A percentile compares a stretch with the other conserved stretches of the same genome.
phyloP scores from a whole-genome alignment of 2,329 filamentous ascomycete species.

The Aspergillus versicolor region DNA sequence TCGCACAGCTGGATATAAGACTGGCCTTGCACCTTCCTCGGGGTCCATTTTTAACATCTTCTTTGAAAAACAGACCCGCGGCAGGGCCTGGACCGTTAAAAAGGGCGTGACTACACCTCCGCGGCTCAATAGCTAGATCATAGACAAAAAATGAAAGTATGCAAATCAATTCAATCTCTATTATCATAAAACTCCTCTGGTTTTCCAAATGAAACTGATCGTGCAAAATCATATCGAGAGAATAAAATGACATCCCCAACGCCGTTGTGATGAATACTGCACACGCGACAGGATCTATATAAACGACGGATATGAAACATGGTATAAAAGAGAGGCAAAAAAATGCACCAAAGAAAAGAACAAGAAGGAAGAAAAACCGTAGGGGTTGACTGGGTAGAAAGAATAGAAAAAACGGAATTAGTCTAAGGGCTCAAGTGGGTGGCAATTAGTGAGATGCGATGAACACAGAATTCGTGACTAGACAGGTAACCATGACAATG shows the following conservation, averaged over 20 bases:
- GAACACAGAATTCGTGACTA: conserved; percentile 83
- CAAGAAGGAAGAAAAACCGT: not conserved
- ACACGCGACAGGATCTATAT: not conserved
- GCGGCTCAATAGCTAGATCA: not conserved
- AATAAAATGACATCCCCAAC: not conserved
- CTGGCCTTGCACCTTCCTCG: too few relatives aligned
- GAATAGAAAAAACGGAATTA: not conserved
- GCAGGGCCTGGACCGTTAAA: too few relatives aligned
- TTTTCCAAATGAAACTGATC: not conserved
- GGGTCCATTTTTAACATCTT: too few relatives aligned
- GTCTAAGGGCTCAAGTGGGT: not conserved
- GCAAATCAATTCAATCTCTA: not conserved
- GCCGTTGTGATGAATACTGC: not conserved
- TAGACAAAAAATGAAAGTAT: not conserved
- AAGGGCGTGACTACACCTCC: too few relatives aligned
- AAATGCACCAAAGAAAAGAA: not conserved
- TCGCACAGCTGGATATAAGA: too few relatives aligned
- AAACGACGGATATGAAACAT: not conserved
- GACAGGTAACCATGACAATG: conserved; percentile 83
- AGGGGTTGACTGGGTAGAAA: too few relatives aligned
- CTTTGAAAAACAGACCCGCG: too few relatives aligned
- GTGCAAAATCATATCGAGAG: not conserved
- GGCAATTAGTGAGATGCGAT: conserved; percentile 53
- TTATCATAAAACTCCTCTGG: not conserved
- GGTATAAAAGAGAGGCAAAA: not conserved